Base-by-base conservation (phyloP, 2,329 filamentous ascomycete species). In the Chalaropsis ovoidea region DNA sequence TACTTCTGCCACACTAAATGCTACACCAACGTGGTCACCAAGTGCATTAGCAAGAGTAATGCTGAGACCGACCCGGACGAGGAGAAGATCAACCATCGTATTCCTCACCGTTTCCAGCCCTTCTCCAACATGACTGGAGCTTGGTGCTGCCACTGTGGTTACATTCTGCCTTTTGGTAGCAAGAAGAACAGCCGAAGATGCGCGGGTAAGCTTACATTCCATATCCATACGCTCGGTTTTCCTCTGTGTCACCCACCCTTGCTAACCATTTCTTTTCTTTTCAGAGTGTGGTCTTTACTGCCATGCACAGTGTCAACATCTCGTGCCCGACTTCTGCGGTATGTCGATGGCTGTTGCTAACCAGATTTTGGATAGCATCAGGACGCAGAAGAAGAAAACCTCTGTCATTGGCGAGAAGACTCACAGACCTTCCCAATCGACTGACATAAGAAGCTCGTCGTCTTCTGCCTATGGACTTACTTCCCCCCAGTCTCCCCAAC, bases 21-120 rank as follows among this genome's bases (percentile, higher is more conserved):
- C 75, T 99, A 97, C 76, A 79, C 85, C 17, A 95, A 92, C 75
- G 94, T 99, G 60, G 94, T 99, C 71, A 99, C 94, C 69, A 99
- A 99, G 77, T 99, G 94, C 78, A 99, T 99, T 76, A 97, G 93
- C 78, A 97, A 99, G 76, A 96, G 93, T 69, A 99, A 99, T 74
- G 93, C 94, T 69, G 94, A 99, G 76, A 95, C 90, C 5, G 94
- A 99, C 75, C 93, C 94, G 24, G 94, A 99, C 76, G 94, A 99
- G 77, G 94, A 96, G 77, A 99, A 97, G 81, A 95, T 99, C 83
- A 99, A 99, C 75, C 94, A 99, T 75, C 89, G 94, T 69, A 99
- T 99, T 73, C 94, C 94, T 8, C 94, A 99, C 82, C 87, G 94
- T 64, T 99, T 97, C 80, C 86, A 93, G 72, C 86, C 88, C n/a